Conservation (phyloP, 208 protist species). For the Trypanosoma cruzi region DNA sequence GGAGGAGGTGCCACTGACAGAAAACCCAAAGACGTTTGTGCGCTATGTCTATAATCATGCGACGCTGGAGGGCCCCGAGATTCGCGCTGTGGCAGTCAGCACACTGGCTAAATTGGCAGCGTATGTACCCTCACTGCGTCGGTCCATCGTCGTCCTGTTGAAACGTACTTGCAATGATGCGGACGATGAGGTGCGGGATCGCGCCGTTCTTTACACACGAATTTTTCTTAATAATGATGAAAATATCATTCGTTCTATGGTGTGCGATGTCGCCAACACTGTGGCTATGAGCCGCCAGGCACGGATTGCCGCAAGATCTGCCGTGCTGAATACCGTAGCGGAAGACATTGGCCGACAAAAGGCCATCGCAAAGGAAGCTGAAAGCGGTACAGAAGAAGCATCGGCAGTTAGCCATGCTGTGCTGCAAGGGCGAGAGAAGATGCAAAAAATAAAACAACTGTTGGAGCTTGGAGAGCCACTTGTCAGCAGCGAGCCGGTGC, state of each 20-base stretch:
- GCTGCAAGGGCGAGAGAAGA: conserved; percentile 65
- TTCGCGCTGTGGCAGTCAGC: conserved; percentile 96
- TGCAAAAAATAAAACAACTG: conserved; percentile 71
- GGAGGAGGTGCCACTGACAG: conserved; percentile 92
- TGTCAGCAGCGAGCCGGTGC: conserved; percentile 59
- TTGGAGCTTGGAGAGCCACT: conserved; percentile 71
- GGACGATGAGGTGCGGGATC: conserved; percentile 99
- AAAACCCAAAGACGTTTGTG: conserved; percentile 88
- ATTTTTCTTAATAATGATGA: conserved; percentile 87
- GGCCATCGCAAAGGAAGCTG: background rate
- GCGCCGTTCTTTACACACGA: conserved; percentile 93
- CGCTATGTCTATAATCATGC: conserved; percentile 98
- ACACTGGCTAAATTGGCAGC: conserved; percentile 98
- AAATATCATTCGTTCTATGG: conserved; percentile 52
- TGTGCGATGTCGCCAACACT: conserved; percentile 70
- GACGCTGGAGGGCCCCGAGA: conserved; percentile 92
- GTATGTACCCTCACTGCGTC: conserved; percentile 77
- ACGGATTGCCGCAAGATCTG: conserved; percentile 26
- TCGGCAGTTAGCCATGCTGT: conserved; percentile 33
- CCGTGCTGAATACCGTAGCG: conserved; percentile 15
- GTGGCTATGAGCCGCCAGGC: conserved; percentile 44
- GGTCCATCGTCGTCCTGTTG: conserved; percentile 91
- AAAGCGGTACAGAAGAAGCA: background rate
- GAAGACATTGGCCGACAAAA: conserved; percentile 20
- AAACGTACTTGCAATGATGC: conserved; percentile 92